Conservation (phyloP, 139 green algal species). For the Micractinium conductrix region DNA sequence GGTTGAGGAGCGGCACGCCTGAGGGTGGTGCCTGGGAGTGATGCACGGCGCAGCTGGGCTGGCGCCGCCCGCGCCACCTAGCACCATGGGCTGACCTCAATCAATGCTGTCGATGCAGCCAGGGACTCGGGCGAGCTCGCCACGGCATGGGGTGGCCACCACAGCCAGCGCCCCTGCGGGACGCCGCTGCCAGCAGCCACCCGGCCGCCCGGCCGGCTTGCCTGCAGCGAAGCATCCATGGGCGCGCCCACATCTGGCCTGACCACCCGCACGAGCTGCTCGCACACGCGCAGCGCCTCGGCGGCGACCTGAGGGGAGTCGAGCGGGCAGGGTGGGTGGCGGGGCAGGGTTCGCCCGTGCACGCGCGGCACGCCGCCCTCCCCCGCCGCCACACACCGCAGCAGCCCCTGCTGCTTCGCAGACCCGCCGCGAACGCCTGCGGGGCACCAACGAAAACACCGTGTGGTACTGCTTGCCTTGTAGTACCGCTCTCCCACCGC, state of each 20-base stretch:
- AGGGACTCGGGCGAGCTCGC: too few relatives aligned
- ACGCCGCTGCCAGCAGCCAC: too few relatives aligned
- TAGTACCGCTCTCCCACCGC: constrained; percentile 88
- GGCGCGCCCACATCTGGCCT: constrained; percentile 42
- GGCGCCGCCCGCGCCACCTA: too few relatives aligned
- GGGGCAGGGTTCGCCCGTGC: too few relatives aligned
- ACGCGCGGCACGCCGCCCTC: too few relatives aligned
- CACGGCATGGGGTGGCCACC: neutral
- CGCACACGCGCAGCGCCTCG: constrained; percentile 85
- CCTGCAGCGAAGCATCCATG: constrained; percentile 12
- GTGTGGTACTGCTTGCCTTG: constrained; percentile 59
- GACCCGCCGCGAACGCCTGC: too few relatives aligned
- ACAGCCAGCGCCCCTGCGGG: neutral
- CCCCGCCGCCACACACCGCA: neutral
- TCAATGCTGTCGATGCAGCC: too few relatives aligned
- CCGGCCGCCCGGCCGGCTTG: neutral
- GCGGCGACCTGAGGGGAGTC: constrained; percentile 66
- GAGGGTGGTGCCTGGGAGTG: too few relatives aligned
- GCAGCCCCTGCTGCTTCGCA: too few relatives aligned
- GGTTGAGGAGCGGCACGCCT: too few relatives aligned
- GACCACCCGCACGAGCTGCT: constrained; percentile 82
- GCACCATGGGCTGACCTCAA: too few relatives aligned
- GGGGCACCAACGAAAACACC: neutral
- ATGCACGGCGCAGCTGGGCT: too few relatives aligned
- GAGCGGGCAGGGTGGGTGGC: neutral